Conservation (phyloP, 139 green algal species). For the Coccomyxa sp. region DNA sequence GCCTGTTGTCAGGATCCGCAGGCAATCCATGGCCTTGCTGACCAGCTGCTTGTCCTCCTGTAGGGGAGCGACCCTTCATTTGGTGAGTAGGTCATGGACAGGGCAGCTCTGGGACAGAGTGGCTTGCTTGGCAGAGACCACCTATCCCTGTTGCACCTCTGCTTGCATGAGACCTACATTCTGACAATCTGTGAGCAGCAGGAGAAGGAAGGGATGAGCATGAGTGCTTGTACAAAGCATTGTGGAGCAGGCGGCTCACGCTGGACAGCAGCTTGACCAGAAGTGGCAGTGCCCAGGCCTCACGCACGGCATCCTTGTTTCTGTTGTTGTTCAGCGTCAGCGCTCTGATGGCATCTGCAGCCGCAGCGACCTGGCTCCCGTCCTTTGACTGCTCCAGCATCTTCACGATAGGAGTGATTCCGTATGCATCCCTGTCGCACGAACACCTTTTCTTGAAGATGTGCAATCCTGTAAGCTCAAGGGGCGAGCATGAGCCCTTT, state of each 20-base stretch:
- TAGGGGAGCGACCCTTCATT: no score
- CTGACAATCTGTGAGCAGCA: no score
- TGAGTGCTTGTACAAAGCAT: no score
- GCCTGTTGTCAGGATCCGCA: conserved; percentile 24
- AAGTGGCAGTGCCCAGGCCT: conserved; percentile 20
- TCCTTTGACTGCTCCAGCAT: conserved; percentile 5
- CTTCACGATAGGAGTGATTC: conserved; percentile 18
- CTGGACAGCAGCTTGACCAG: conserved; percentile 16
- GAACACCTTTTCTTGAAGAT: background rate
- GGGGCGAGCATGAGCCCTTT: no score
- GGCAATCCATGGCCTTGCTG: conserved; percentile 24
- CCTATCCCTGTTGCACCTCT: no score
- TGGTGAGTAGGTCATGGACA: no score
- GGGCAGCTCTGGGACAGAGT: no score
- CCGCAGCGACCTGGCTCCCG: conserved; percentile 9
- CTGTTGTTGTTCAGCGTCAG: conserved; percentile 15
- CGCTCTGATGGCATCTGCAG: conserved; percentile 11
- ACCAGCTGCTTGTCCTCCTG: background rate
- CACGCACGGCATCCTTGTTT: conserved; percentile 20
- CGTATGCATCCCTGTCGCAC: conserved; percentile 7
- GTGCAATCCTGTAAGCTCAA: no score
- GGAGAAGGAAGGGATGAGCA: no score
- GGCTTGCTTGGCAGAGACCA: no score
- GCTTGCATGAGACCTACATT: no score
- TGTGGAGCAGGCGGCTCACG: background rate